Percentiles rank a stretch among this genome's conserved stretches.
Conservation (phyloP, 1,284 basidiomycete species). For the Sporisorium graminicola region DNA sequence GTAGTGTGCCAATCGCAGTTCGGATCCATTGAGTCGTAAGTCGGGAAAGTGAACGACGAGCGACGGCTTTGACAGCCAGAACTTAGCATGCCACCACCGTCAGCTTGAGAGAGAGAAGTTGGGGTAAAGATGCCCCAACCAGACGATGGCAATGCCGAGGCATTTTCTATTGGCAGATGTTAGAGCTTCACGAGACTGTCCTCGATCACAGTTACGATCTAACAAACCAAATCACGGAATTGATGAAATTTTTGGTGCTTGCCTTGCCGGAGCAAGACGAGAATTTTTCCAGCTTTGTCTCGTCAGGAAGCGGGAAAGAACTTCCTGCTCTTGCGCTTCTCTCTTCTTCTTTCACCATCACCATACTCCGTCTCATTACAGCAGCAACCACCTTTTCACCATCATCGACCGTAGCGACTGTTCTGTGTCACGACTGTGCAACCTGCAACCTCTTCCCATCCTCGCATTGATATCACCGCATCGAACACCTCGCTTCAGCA, state of each 20-base stretch:
- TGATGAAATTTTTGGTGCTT: not conserved
- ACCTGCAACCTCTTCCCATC: not conserved
- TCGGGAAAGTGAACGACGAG: not conserved
- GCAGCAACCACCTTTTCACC: not conserved
- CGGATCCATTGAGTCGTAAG: not conserved
- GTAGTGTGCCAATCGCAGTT: not conserved
- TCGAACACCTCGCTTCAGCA: not conserved
- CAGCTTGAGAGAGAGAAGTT: not conserved
- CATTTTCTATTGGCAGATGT: not conserved
- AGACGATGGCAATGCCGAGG: not conserved
- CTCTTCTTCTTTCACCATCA: not conserved
- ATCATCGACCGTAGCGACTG: not conserved
- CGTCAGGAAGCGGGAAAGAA: not conserved
- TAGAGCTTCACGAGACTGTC: not conserved
- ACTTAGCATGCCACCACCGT: too few species aligned
- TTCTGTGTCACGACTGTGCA: not conserved
- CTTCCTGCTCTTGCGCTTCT: not conserved
- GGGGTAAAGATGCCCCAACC: not conserved
- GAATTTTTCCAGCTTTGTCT: not conserved
- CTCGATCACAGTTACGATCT: not conserved
- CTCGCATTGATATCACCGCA: not conserved
- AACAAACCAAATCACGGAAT: not conserved
- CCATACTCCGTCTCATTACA: not conserved
- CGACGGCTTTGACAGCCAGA: too few species aligned
- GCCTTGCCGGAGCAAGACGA: slow-evolving; percentile 4